Percentiles rank a stretch among this genome's conserved stretches.
Evolutionary conservation across 148 eudicot genomes (phyloP).

Genomic region (Nyssa sinensis): DNA sequence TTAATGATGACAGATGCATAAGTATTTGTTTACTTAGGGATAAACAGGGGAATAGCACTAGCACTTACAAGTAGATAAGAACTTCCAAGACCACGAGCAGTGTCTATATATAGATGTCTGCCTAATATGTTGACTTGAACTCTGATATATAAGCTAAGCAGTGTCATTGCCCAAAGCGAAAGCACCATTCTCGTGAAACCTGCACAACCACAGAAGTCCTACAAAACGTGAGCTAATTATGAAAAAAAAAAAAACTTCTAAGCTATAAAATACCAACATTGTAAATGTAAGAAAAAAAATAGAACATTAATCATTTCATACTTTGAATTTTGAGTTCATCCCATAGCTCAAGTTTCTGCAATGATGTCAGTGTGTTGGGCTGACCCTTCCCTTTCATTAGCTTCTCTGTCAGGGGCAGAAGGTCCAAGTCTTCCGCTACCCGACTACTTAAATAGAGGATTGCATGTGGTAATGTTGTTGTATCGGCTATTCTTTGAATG

Average conservation of each 20-base stretch:
- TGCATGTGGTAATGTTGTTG: conserved; percentile 81
- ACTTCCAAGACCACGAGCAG: conserved; percentile 70
- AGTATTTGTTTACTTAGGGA: neutral
- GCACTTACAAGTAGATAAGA: conserved; percentile 63
- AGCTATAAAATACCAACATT: neutral
- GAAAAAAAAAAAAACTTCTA: neutral
- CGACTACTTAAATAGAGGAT: conserved; percentile 57
- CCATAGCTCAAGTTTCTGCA: conserved; percentile 96
- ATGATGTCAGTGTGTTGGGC: conserved; percentile 50
- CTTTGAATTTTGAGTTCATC: conserved; percentile 82
- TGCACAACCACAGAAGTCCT: conserved; percentile 19
- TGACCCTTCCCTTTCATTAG: conserved; percentile 76
- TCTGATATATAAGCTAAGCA: conserved; percentile 80
- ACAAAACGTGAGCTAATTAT: conserved; percentile 9
- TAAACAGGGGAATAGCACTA: neutral
- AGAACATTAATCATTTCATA: conserved; percentile 38
- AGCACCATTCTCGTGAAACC: conserved; percentile 84
- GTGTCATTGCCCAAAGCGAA: conserved; percentile 77
- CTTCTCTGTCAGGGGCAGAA: conserved; percentile 67
- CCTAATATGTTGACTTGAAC: conserved; percentile 97
- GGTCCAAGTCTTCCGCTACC: conserved; percentile 71
- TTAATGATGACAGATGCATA: neutral
- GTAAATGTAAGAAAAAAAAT: neutral
- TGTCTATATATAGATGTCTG: conserved; percentile 88
- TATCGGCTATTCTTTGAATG: conserved; percentile 77